phyloP scores from a whole-genome alignment of 2,329 filamentous ascomycete species.

The Colletotrichum sp. region DNA sequence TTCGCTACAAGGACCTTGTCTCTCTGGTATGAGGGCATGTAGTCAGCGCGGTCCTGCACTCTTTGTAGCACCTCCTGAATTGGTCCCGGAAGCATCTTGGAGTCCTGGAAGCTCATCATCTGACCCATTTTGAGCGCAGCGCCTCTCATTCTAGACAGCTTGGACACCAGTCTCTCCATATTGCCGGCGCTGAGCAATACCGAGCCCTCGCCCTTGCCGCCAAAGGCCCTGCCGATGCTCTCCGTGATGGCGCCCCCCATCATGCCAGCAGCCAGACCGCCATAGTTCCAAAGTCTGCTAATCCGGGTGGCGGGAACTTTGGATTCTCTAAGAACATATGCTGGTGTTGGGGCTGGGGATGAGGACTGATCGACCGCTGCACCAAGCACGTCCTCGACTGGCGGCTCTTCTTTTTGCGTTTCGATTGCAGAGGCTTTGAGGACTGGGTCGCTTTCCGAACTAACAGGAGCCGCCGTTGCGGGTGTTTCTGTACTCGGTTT shows the following conservation, averaged over 20 bases:
- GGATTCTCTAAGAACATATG: constrained; percentile 80
- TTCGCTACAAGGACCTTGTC: constrained; percentile 82
- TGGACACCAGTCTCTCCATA: constrained; percentile 90
- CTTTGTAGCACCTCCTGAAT: constrained; percentile 91
- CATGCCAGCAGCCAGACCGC: constrained; percentile 93
- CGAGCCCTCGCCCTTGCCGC: constrained; percentile 71
- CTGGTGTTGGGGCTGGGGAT: neutral
- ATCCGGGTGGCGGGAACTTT: constrained; percentile 87
- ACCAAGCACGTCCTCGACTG: neutral
- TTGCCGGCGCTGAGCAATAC: constrained; percentile 88
- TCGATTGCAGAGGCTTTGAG: neutral
- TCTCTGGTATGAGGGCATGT: constrained; percentile 95
- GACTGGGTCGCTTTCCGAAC: neutral
- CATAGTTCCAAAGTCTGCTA: constrained; percentile 92
- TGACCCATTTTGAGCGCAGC: constrained; percentile 97
- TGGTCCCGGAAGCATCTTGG: constrained; percentile 87
- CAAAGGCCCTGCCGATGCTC: constrained; percentile 79
- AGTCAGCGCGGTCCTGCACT: constrained; percentile 95
- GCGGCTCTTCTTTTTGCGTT: neutral
- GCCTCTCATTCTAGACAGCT: constrained; percentile 93
- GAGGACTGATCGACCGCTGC: neutral
- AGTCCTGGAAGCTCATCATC: constrained; percentile 98
- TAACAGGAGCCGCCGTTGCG: neutral
- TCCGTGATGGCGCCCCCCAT: constrained; percentile 90
- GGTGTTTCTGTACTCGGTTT: neutral